These are phyloP conservation scores for Trichoderma sp. DNA, from an alignment of 2,329 filamentous ascomycete genomes.

Conservation along the genomic window DNA sequence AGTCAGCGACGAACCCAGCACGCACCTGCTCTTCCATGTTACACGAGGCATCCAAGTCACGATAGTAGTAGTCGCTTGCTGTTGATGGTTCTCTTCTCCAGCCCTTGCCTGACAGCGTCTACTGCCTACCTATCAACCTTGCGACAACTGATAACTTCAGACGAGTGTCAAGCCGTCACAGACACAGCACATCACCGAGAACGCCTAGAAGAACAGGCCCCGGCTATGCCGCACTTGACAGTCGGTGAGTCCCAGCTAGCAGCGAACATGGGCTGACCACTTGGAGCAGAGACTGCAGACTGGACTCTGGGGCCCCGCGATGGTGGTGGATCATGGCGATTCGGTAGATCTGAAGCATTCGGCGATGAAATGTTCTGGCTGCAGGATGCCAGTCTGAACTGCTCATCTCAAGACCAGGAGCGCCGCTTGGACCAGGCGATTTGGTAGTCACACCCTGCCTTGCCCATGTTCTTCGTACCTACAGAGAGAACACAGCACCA, in stretches of 20 bases:
- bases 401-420: constrained; percentile 9
- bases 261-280: constrained; percentile 15
- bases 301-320: constrained; percentile 39
- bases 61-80: neutral
- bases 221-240: constrained; percentile 36
- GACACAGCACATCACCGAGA: too few relatives aligned
- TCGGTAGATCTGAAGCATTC: constrained; percentile 12
- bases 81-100: neutral
- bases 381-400: neutral
- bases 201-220: neutral
- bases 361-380: constrained; percentile 1
- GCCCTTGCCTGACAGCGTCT: neutral
- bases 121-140: neutral
- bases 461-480: neutral
- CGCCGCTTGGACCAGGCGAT: neutral
- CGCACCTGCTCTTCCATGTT: neutral
- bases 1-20: neutral
- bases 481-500: neutral
- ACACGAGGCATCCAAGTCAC: neutral
- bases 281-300: constrained; percentile 22
- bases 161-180: too few relatives aligned
- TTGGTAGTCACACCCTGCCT: neutral
- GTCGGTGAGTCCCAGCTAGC: constrained; percentile 44
- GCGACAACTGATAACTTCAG: too few relatives aligned
- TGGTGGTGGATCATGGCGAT: constrained; percentile 26